Evolutionary conservation across 148 eudicot species (phyloP).

Genomic region (Spergularia marina): DNA sequence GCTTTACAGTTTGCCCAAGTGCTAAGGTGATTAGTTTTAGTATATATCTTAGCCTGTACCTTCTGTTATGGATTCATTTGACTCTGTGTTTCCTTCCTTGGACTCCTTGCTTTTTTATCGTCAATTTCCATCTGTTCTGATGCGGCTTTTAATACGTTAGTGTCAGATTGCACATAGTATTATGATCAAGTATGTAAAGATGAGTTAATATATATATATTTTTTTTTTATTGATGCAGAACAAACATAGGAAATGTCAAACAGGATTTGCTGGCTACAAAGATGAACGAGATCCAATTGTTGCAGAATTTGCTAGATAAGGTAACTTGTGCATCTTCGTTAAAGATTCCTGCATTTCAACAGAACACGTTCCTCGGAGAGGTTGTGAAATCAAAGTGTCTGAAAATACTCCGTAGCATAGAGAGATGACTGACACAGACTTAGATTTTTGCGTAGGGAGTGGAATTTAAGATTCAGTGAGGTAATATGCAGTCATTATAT

Average conservation of each 20-base stretch:
- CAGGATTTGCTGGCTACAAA: conserved; percentile 39
- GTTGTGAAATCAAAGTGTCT: not conserved
- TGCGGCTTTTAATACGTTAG: not conserved
- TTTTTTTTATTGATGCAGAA: conserved; percentile 41
- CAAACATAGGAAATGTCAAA: conserved; percentile 44
- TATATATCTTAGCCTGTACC: no score
- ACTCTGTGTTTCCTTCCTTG: no score
- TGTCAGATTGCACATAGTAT: not conserved
- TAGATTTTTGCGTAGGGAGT: not conserved
- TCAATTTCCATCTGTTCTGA: not conserved
- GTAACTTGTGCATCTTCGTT: conserved; percentile 26
- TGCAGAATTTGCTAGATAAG: conserved; percentile 44
- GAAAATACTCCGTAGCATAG: not conserved
- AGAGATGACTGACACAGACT: not conserved
- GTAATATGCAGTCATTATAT: not conserved
- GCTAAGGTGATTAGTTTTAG: no score
- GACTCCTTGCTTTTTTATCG: no score
- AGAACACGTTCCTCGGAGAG: not conserved
- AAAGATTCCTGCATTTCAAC: conserved; percentile 1
- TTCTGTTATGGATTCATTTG: no score
- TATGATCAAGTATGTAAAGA: not conserved
- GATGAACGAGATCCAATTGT: conserved; percentile 51
- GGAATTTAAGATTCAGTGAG: not conserved
- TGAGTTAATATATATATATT: not conserved
- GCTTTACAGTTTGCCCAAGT: no score